A percentile compares a stretch with the other conserved stretches of the same genome.
Conservation (phyloP, 1,284 basidiomycete genomes). For the Heliocybe sulcata region DNA sequence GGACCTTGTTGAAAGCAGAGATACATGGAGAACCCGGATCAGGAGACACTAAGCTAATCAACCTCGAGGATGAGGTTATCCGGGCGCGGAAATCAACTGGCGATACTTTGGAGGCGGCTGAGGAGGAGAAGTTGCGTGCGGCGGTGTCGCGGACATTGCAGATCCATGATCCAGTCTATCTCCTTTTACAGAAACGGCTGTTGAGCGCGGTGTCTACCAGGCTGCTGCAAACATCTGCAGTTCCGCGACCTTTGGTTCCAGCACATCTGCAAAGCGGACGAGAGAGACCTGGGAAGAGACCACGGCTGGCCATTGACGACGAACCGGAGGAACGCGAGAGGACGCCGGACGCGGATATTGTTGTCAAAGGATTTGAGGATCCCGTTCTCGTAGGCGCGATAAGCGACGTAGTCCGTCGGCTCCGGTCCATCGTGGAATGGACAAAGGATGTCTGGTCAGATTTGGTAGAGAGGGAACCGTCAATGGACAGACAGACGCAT, state of each 20-base stretch:
- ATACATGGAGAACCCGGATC: conserved; percentile 36
- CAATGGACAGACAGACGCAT: not conserved
- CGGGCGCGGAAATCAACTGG: conserved; percentile 27
- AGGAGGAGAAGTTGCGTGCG: conserved; percentile 39
- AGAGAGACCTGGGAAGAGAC: conserved; percentile 16
- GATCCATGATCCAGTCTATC: conserved; percentile 56
- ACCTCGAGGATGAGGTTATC: conserved; percentile 66
- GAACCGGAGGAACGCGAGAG: conserved; percentile 15
- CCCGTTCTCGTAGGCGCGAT: conserved; percentile 22
- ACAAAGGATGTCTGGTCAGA: not conserved
- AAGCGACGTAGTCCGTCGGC: not conserved
- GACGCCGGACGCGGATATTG: conserved; percentile 10
- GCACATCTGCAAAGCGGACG: conserved; percentile 32
- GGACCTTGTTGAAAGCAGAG: conserved; percentile 54
- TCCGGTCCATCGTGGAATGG: not conserved
- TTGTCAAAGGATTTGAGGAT: conserved; percentile 42
- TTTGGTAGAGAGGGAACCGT: not conserved
- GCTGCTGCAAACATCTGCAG: conserved; percentile 13
- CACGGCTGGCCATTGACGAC: conserved; percentile 17
- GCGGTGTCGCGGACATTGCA: conserved; percentile 56
- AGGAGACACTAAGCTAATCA: conserved; percentile 44
- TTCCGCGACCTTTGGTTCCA: conserved; percentile 20
- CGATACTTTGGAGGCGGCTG: conserved; percentile 15
- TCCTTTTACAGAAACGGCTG: conserved; percentile 50
- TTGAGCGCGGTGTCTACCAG: conserved; percentile 33